Evolutionary conservation across 345 rosid species (phyloP).

Genomic region (Pelargonium nanum): DNA sequence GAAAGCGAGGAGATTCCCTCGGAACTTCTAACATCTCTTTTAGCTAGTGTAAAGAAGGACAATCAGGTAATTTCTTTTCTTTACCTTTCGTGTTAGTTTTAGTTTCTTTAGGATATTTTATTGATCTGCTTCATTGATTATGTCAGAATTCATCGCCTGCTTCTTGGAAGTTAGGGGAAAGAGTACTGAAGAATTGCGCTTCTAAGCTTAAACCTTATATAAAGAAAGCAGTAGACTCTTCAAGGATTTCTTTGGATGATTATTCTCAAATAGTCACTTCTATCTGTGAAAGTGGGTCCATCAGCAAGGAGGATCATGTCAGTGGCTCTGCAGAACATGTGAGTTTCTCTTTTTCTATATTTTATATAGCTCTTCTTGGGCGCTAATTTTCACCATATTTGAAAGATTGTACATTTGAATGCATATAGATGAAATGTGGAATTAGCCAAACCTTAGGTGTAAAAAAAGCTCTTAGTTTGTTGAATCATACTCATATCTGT

Average conservation of each 20-base stretch:
- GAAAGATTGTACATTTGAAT: too few relatives aligned
- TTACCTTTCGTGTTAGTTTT: not conserved
- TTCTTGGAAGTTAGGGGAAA: conserved; percentile 46
- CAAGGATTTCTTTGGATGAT: conserved; percentile 33
- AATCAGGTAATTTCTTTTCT: conserved; percentile 36
- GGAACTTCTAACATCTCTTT: conserved; percentile 45
- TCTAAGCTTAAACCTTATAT: conserved; percentile 46
- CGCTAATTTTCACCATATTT: too few relatives aligned
- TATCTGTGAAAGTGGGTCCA: conserved; percentile 30
- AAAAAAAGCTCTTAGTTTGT: too few relatives aligned
- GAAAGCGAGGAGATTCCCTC: conserved; percentile 54
- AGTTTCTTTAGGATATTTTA: not conserved
- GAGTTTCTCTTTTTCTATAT: conserved; percentile 15
- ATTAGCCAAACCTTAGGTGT: too few relatives aligned
- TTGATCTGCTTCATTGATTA: conserved; percentile 1
- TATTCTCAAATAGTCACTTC: conserved; percentile 47
- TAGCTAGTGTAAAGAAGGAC: conserved; percentile 51
- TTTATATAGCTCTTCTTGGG: not conserved
- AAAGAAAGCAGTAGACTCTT: conserved; percentile 38
- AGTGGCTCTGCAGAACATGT: conserved; percentile 37
- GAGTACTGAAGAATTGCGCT: conserved; percentile 44
- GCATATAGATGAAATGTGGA: too few relatives aligned
- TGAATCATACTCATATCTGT: too few relatives aligned
- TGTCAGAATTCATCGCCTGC: conserved; percentile 41
- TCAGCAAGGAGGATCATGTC: conserved; percentile 15